These are phyloP conservation scores for Pichia thaimueangensis DNA, from an alignment of 805 yeast genomes.

Conservation along the genomic window DNA sequence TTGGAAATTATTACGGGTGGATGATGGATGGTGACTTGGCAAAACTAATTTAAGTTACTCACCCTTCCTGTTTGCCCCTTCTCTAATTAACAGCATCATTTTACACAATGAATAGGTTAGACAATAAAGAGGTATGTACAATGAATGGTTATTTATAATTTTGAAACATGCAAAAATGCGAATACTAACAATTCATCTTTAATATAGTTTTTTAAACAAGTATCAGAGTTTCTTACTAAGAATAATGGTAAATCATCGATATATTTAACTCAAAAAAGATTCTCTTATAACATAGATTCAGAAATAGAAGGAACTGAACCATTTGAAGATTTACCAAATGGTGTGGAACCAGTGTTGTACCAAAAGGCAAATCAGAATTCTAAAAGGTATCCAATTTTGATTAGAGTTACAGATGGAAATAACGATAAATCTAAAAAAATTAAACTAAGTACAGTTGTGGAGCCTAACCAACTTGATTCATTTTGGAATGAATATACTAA, in stretches of 20 bases:
- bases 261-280: constrained; percentile 55
- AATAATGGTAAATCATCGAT: constrained; percentile 40
- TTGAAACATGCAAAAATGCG: background rate
- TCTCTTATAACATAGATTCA: constrained; percentile 21
- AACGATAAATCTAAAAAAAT: constrained; percentile 41
- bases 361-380: constrained; percentile 3
- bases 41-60: too few relatives aligned
- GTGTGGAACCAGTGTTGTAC: constrained; percentile 14
- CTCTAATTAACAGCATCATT: too few relatives aligned
- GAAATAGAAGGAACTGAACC: constrained; percentile 16
- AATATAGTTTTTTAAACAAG: constrained; percentile 24
- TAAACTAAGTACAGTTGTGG: constrained; percentile 72
- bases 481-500: constrained; percentile 77
- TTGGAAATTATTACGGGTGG: too few relatives aligned
- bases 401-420: constrained; percentile 61
- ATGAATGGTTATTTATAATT: background rate
- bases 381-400: constrained; percentile 47
- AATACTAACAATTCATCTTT: background rate
- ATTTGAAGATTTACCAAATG: constrained; percentile 14
- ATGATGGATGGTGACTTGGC: too few relatives aligned
- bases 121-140: constrained; percentile 23
- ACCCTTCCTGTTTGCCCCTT: too few relatives aligned
- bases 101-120: constrained; percentile 8
- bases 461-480: constrained; percentile 48
- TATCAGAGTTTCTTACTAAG: constrained; percentile 16